Evolutionary conservation across 768 basidiomycete genomes (phyloP).

Genomic region (Termitomyces sp.): DNA sequence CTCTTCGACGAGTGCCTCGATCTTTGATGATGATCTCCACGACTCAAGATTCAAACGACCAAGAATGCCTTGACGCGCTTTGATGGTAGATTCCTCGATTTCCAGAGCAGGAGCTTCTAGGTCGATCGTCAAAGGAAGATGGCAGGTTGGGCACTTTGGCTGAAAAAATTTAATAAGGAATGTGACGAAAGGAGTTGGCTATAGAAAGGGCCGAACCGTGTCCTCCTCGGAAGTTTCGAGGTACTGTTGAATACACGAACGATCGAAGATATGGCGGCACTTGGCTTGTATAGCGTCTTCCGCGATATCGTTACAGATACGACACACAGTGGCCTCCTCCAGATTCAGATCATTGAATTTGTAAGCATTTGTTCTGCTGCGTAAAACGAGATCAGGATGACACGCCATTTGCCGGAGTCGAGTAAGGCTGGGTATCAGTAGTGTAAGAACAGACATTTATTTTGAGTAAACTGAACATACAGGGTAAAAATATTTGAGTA

Average conservation of each 20-base stretch:
- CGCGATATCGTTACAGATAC: slow-evolving; percentile 94
- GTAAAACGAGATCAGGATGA: slow-evolving; percentile 89
- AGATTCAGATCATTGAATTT: slow-evolving; percentile 52
- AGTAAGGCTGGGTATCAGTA: slow-evolving; percentile 55
- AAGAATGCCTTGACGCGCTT: slow-evolving; percentile 83
- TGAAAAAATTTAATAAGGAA: slow-evolving; percentile 19
- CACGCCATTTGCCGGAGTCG: slow-evolving; percentile 96
- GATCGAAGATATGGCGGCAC: slow-evolving; percentile 92
- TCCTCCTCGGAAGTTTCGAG: slow-evolving; percentile 68
- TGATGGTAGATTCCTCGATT: slow-evolving; percentile 50
- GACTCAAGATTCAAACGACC: slow-evolving; percentile 83
- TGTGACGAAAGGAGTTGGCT: not conserved
- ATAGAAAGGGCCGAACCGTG: slow-evolving; percentile 35
- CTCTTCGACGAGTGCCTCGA: slow-evolving; percentile 95
- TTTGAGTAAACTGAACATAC: slow-evolving; percentile 27
- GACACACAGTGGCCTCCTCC: slow-evolving; percentile 80
- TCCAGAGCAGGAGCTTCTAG: slow-evolving; percentile 93
- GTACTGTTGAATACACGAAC: slow-evolving; percentile 94
- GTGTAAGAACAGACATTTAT: not conserved
- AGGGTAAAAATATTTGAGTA: slow-evolving; percentile 88
- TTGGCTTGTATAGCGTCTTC: slow-evolving; percentile 95
- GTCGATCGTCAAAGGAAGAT: slow-evolving; percentile 88
- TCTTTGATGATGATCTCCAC: slow-evolving; percentile 96
- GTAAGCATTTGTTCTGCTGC: slow-evolving; percentile 73
- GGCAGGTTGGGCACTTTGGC: slow-evolving; percentile 95